These are phyloP conservation scores for Penicillium lividum DNA, from an alignment of 495 filamentous ascomycete species.

Conservation along the genomic window DNA sequence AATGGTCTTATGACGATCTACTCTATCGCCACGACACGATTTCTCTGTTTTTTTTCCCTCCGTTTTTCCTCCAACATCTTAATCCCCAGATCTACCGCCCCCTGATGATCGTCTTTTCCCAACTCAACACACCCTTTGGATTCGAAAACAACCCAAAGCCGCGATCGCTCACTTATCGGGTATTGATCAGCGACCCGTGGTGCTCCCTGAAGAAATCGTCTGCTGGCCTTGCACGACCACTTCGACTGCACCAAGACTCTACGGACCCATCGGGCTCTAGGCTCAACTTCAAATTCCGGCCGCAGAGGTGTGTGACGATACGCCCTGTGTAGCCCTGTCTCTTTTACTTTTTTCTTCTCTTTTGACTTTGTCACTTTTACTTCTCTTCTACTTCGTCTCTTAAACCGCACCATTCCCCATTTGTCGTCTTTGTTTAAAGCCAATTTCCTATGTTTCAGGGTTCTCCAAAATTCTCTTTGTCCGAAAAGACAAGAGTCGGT, in stretches of 20 bases:
- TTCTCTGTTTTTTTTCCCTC: conserved; percentile 11
- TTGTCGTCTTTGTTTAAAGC: conserved; percentile 23
- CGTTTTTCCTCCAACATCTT: conserved; percentile 4
- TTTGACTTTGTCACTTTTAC: conserved; percentile 27
- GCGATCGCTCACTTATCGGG: conserved; percentile 24
- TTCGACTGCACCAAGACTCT: conserved; percentile 4
- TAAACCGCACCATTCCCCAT: conserved; percentile 27
- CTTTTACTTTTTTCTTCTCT: conserved; percentile 28
- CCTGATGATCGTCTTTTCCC: conserved; percentile 6
- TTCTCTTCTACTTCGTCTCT: conserved; percentile 13
- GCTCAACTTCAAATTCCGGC: conserved; percentile 4
- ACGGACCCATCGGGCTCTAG: neutral
- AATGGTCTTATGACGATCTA: conserved; percentile 45
- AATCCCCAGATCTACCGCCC: conserved; percentile 2
- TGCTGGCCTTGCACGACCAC: conserved; percentile 46
- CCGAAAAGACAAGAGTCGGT: conserved; percentile 23
- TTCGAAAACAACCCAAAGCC: conserved; percentile 10
- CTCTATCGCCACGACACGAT: conserved; percentile 39
- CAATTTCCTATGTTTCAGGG: conserved; percentile 36
- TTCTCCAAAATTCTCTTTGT: conserved; percentile 24
- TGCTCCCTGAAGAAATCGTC: conserved; percentile 25
- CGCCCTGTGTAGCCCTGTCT: conserved; percentile 31
- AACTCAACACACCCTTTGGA: conserved; percentile 13
- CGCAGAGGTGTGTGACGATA: conserved; percentile 17
- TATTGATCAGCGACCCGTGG: conserved; percentile 22